Evolutionary conservation across 306 rosid genomes (phyloP).

Genomic region (Cucurbita ficifolia): DNA sequence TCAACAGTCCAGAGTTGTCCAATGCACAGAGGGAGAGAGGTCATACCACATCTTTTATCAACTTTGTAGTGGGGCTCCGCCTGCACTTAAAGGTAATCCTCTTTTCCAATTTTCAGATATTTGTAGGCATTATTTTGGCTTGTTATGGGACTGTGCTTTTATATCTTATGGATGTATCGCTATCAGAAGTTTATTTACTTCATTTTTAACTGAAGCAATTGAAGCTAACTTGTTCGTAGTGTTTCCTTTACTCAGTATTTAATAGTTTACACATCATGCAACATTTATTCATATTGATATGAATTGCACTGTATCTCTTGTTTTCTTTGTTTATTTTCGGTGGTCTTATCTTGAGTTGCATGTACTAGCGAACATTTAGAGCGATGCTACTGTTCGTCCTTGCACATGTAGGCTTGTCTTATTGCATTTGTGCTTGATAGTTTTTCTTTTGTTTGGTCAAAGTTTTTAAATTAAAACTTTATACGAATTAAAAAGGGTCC

Average conservation of each 20-base stretch:
- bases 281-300: not conserved
- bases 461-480: too few species aligned
- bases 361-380: not conserved
- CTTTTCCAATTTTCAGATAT: not conserved
- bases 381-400: not conserved
- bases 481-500: too few species aligned
- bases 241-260: not conserved
- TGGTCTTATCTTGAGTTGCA: not conserved
- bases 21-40: conserved; percentile 94
- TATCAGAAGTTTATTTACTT: not conserved
- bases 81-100: conserved; percentile 52
- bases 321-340: not conserved
- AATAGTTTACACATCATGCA: not conserved
- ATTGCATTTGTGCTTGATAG: too few species aligned
- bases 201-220: not conserved
- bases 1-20: conserved; percentile 95
- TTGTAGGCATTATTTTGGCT: not conserved
- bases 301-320: not conserved
- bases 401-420: not conserved
- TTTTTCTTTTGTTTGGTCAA: too few species aligned
- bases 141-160: not conserved
- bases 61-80: conserved; percentile 92
- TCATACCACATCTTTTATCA: conserved; percentile 98
- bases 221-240: not conserved
- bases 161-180: not conserved